Evolutionary conservation across 1,284 basidiomycete genomes (phyloP).

Genomic region (Agroathelia rolfsii): DNA sequence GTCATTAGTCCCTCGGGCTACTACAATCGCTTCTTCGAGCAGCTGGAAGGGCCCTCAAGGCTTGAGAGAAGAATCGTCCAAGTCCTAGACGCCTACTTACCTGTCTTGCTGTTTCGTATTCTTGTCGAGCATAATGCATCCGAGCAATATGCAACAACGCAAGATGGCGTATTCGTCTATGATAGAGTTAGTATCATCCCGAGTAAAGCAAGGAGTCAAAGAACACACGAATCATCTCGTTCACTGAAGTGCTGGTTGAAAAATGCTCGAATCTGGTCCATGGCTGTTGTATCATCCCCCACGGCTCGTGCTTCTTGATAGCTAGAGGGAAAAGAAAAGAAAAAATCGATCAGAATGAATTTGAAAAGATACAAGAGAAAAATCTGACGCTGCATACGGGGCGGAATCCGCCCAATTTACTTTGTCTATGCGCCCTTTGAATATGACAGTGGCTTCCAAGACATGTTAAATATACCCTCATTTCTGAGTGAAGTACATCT

Average conservation of each 20-base stretch:
- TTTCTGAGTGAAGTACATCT: no score
- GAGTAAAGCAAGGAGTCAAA: constrained; percentile 3
- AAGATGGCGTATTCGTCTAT: constrained; percentile 67
- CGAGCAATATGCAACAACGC: constrained; percentile 68
- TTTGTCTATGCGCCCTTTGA: constrained; percentile 57
- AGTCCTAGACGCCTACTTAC: constrained; percentile 23
- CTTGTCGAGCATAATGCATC: constrained; percentile 62
- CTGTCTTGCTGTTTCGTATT: constrained; percentile 57
- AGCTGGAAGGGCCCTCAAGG: constrained; percentile 31
- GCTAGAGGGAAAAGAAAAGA: constrained; percentile 25
- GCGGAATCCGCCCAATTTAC: constrained; percentile 53
- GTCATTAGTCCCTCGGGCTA: constrained; percentile 62
- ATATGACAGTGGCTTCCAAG: constrained; percentile 39
- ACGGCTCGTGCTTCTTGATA: constrained; percentile 52
- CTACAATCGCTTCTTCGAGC: constrained; percentile 63
- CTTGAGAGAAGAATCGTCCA: constrained; percentile 3
- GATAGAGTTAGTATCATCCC: constrained; percentile 6
- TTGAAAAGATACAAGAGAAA: constrained; percentile 1
- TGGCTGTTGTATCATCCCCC: constrained; percentile 58
- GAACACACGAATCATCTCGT: constrained; percentile 61
- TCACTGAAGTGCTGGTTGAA: constrained; percentile 79
- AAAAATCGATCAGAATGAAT: constrained; percentile 3
- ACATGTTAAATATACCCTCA: no score
- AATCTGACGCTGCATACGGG: constrained; percentile 47
- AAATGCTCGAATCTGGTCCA: constrained; percentile 62